A percentile compares a stretch with the other conserved stretches of the same genome.
These are phyloP conservation scores for Cardamine chenopodiifolia DNA, from an alignment of 345 rosid genomes.

Conservation along the genomic window DNA sequence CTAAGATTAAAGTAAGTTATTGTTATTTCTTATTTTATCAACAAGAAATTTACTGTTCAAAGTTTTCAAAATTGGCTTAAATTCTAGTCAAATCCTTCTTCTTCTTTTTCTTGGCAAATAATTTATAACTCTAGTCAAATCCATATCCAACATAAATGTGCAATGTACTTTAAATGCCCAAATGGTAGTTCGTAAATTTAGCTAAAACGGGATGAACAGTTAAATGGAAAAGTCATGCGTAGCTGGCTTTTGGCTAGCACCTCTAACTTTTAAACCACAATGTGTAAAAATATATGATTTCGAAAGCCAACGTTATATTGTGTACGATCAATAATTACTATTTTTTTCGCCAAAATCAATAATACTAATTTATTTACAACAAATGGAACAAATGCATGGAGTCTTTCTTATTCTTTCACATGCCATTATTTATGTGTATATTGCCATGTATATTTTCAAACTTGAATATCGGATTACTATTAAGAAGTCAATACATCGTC, in stretches of 20 bases:
- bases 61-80: too few relatives aligned
- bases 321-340: too few relatives aligned
- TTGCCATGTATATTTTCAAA: background rate
- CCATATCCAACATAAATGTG: background rate
- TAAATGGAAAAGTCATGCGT: background rate
- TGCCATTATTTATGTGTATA: background rate
- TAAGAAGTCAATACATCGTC: background rate
- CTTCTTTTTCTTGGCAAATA: too few relatives aligned
- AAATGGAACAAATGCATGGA: background rate
- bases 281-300: background rate
- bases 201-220: background rate
- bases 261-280: background rate
- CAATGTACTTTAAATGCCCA: background rate
- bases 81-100: too few relatives aligned
- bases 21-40: too few relatives aligned
- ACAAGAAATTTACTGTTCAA: too few relatives aligned
- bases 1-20: too few relatives aligned
- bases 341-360: too few relatives aligned
- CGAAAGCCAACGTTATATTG: background rate
- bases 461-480: background rate
- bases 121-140: background rate
- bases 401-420: background rate
- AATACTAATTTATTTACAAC: background rate
- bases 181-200: background rate
- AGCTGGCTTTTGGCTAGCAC: background rate